Conservation (phyloP, 2,329 filamentous ascomycete genomes). For the Diplodia mutila region DNA sequence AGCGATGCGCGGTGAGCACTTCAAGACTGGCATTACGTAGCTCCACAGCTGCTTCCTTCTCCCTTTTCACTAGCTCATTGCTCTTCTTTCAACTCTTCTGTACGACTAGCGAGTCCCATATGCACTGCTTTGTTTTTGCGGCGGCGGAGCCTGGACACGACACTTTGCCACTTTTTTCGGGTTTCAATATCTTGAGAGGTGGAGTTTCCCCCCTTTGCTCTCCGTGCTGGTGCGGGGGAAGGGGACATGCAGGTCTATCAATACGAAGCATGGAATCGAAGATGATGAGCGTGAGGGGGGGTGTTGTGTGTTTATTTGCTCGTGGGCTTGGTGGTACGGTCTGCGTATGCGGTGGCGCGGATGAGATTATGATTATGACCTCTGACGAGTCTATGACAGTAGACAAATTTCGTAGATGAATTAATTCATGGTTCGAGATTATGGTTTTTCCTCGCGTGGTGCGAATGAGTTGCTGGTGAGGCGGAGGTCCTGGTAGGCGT, state of each 20-base stretch:
- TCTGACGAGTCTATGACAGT: not conserved
- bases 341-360: not conserved
- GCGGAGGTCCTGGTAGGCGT: too few species aligned
- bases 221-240: not conserved
- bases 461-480: too few species aligned
- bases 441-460: not conserved
- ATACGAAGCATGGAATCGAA: not conserved
- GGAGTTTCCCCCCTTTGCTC: not conserved
- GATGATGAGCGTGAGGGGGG: not conserved
- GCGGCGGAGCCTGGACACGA: not conserved
- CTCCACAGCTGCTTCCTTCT: conserved; percentile 6
- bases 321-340: not conserved
- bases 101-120: not conserved
- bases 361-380: not conserved
- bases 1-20: conserved; percentile 12
- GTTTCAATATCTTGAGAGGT: not conserved
- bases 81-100: not conserved
- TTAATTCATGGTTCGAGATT: not conserved
- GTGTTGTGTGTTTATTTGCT: not conserved
- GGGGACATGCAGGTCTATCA: not conserved
- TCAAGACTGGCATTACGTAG: conserved; percentile 2
- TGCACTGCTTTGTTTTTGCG: not conserved
- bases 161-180: not conserved
- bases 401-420: not conserved
- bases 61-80: not conserved